Evolutionary conservation across 2,329 filamentous ascomycete genomes (phyloP).

Genomic region (Cercospora canescens): DNA sequence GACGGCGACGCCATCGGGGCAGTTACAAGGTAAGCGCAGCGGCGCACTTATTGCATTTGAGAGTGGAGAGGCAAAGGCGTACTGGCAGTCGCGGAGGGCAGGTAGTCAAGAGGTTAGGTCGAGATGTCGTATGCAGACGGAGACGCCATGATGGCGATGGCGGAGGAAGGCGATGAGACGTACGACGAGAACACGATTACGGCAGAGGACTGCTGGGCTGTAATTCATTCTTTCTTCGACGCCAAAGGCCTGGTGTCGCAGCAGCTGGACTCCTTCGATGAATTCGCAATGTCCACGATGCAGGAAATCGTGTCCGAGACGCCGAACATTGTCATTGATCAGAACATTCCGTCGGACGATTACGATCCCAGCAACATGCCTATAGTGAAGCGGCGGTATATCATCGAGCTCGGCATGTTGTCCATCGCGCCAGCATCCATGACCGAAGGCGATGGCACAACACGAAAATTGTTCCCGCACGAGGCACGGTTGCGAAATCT

Average conservation of each 20-base stretch:
- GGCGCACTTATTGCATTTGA: neutral
- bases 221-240: conserved; percentile 96
- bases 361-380: conserved; percentile 65
- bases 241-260: conserved; percentile 94
- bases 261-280: conserved; percentile 97
- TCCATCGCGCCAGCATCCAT: conserved; percentile 87
- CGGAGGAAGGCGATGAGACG: conserved; percentile 19
- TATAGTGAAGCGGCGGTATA: conserved; percentile 85
- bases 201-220: conserved; percentile 96
- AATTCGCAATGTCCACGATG: conserved; percentile 92
- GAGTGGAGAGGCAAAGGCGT: neutral
- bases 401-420: conserved; percentile 90
- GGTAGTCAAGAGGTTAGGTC: neutral
- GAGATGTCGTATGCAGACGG: conserved; percentile 26
- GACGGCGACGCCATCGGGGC: conserved; percentile 9
- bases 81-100: neutral
- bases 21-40: conserved; percentile 4
- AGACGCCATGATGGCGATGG: conserved; percentile 27
- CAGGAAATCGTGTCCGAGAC: conserved; percentile 94
- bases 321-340: conserved; percentile 86
- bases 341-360: conserved; percentile 76
- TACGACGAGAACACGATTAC: conserved; percentile 61
- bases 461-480: conserved; percentile 83
- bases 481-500: conserved; percentile 94
- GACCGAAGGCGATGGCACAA: conserved; percentile 88